Base-by-base conservation (phyloP, 2,329 filamentous ascomycete genomes). In the Mollisiaceae sp. region DNA sequence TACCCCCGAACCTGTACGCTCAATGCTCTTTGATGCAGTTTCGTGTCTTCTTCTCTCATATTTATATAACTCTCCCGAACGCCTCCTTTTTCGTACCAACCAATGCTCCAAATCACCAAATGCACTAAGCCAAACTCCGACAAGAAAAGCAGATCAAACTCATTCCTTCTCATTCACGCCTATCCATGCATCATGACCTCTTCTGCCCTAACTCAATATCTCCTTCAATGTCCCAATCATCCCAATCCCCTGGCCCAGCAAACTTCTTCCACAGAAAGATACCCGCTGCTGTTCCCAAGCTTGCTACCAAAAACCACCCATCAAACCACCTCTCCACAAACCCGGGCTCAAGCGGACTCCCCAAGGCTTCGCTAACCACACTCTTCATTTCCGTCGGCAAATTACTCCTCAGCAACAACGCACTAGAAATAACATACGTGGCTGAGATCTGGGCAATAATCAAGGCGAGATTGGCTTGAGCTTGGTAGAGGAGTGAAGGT, bases 281-380 rank as follows among this genome's bases (percentile, higher is more conserved):
- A 0, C 91, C 92, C n/a, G 85, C 74, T 1, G 84, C 88, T 1
- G 92, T 95, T 14, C 84, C 74, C 0, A 82, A 79, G 67, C 89
- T 90, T 5, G 90, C 89, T 2, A 88, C 75, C 63, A 97, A 77
- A 76, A 96, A 97, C 89, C 92, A 94, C 8, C 87, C 89, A 77
- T 97, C 93, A 71, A 97, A 97, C 93, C 93, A 97, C 36, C 86
- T 83, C 73, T 96, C 89, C 5, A 92, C 90, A 72, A 92, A 92
- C 0, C 82, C 82, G 2, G 72, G 73, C 72, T 92, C 89, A 9
- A 96, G 81, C 18, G 92, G 91, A 22, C 91, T 91, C 52, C 91
- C 89, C 36, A 97, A 79, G 0, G 91, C 91, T 69, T 93, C 91
- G 2, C 88, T 89, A 3, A 96, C 91, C 1, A 91, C 91, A 59